A percentile compares a stretch with the other conserved stretches of the same genome.
Evolutionary conservation across 2,329 filamentous ascomycete species (phyloP).

Genomic region (Exophiala calicioides): DNA sequence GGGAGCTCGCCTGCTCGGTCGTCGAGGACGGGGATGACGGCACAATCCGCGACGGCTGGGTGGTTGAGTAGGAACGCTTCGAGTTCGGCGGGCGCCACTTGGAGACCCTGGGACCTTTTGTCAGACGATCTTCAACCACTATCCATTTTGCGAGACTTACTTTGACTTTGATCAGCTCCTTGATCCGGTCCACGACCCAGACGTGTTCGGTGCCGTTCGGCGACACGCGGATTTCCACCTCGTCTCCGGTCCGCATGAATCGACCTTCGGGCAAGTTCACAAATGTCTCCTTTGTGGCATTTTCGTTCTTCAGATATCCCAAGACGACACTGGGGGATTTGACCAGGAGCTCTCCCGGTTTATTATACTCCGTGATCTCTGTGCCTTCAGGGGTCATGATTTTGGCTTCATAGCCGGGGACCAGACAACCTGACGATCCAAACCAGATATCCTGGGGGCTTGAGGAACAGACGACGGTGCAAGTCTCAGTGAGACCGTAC

Average conservation of each 20-base stretch:
- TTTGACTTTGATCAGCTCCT: constrained; percentile 78
- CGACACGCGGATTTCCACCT: constrained; percentile 68
- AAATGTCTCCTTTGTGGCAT: constrained; percentile 80
- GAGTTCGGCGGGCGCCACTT: constrained; percentile 81
- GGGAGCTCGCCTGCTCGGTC: constrained; percentile 63
- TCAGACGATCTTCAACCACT: no score
- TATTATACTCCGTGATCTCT: constrained; percentile 70
- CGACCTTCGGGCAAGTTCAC: constrained; percentile 59
- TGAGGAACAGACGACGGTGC: constrained; percentile 67
- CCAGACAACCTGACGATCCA: constrained; percentile 70
- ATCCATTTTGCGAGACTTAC: constrained; percentile 46
- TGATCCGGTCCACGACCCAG: constrained; percentile 69
- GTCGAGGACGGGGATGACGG: constrained; percentile 73
- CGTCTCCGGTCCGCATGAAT: constrained; percentile 85
- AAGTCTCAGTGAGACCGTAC: constrained; percentile 78
- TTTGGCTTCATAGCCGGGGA: constrained; percentile 66
- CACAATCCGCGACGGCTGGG: constrained; percentile 72
- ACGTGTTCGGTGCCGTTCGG: constrained; percentile 74
- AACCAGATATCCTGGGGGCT: constrained; percentile 62
- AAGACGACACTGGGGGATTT: constrained; percentile 75
- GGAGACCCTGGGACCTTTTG: constrained; percentile 67
- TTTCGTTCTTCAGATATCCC: constrained; percentile 84
- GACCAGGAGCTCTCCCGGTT: constrained; percentile 77
- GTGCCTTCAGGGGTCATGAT: constrained; percentile 67
- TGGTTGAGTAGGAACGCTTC: constrained; percentile 78